A percentile compares a stretch with the other conserved stretches of the same genome.
phyloP scores from a whole-genome alignment of 768 basidiomycete species.

The Hypsizygus marmoreus region DNA sequence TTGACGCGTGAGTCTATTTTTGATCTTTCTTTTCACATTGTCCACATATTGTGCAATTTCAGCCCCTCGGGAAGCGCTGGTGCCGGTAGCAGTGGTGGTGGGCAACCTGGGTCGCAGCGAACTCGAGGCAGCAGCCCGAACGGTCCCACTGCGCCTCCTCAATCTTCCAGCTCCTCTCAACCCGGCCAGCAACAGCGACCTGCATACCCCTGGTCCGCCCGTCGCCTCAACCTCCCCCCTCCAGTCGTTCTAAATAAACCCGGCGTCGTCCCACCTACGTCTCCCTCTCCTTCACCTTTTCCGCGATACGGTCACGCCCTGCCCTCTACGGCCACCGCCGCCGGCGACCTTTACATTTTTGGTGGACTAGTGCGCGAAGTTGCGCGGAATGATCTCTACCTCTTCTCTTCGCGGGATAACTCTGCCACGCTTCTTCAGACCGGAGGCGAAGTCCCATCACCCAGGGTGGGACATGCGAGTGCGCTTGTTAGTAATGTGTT shows the following conservation, averaged over 20 bases:
- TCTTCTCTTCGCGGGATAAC: constrained; percentile 80
- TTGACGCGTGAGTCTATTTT: constrained; percentile 37
- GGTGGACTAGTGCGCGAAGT: constrained; percentile 93
- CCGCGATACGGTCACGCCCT: constrained; percentile 96
- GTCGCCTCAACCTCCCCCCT: constrained; percentile 69
- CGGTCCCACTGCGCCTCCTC: constrained; percentile 9
- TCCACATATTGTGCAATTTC: background rate
- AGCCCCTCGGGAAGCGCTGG: constrained; percentile 2
- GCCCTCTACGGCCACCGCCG: constrained; percentile 72
- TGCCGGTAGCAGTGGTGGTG: constrained; percentile 4
- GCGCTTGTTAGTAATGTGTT: constrained; percentile 95
- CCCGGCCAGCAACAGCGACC: constrained; percentile 43
- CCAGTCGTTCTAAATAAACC: constrained; percentile 67
- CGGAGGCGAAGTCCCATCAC: constrained; percentile 82
- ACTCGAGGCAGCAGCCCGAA: constrained; percentile 23
- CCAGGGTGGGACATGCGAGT: constrained; percentile 95
- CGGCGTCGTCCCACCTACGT: constrained; percentile 60
- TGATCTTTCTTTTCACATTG: background rate
- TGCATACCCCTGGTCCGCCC: constrained; percentile 83
- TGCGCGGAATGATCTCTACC: constrained; percentile 90
- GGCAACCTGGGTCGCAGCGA: constrained; percentile 19
- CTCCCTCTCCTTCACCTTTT: constrained; percentile 85
- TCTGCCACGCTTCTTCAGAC: constrained; percentile 85
- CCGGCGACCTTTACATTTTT: constrained; percentile 93
- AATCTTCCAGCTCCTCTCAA: constrained; percentile 13